phyloP scores from a whole-genome alignment of 2,329 filamentous ascomycete species.

The Colletotrichum endophyticum region DNA sequence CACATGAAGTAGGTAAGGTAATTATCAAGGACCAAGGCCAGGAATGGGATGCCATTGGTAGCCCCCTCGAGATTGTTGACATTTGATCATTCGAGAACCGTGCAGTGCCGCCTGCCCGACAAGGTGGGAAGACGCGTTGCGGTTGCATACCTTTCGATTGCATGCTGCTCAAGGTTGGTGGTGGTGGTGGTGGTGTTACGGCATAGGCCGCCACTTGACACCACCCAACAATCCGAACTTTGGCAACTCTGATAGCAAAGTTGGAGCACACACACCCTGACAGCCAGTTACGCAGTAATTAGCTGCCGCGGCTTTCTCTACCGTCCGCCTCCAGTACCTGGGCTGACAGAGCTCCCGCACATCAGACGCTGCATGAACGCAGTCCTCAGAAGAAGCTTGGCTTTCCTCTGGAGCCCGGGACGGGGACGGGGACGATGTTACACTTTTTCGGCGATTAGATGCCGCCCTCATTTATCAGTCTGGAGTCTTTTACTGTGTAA shows the following conservation, averaged over 20 bases:
- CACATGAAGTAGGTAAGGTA: background rate
- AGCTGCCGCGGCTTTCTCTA: background rate
- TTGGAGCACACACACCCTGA: background rate
- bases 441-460: background rate
- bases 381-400: background rate
- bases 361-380: slow-evolving; percentile 1
- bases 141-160: background rate
- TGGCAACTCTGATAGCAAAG: background rate
- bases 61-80: background rate
- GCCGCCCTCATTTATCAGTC: background rate
- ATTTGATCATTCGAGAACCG: background rate
- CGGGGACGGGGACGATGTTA: background rate
- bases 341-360: background rate
- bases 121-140: slow-evolving; percentile 12
- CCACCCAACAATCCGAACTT: background rate
- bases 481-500: background rate
- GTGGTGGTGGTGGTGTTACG: background rate
- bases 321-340: background rate
- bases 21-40: background rate
- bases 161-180: background rate
- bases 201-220: background rate
- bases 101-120: slow-evolving; percentile 2
- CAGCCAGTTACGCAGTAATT: background rate
- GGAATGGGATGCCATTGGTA: background rate
- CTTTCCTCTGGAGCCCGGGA: background rate